Base-by-base conservation (phyloP, 495 filamentous ascomycete species). In the Penicillium canariense region DNA sequence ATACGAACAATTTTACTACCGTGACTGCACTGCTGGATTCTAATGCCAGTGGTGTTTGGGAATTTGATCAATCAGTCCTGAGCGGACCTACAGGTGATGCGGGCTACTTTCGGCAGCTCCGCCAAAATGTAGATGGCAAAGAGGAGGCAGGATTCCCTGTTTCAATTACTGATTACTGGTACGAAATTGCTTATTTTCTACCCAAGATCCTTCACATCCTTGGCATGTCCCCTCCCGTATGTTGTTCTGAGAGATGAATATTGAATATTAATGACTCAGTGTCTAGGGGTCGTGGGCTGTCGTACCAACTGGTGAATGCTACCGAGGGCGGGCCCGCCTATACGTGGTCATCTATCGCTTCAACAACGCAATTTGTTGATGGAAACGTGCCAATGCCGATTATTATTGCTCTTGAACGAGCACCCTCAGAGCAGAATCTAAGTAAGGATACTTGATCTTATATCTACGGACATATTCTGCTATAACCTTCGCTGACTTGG, bases 281-380 rank as follows among this genome's bases (percentile, higher is more conserved):
- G 69, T 93, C 89, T 61, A 96, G 91, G 68, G 81, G 74, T 15
- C 84, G 90, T 35, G 86, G 86, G 5, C 77, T 96, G 23, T 86
- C 86, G 27, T 91, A 84, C 62, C 91, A 97, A 67, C 77, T 97
- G 46, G 79, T 97, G 65, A 86, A 91, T 66, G 85, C 77, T 17
- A 35, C 48, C 4, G 36, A 64, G 23, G 92, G 92, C 20, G 91
- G 90, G 0, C 83, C 85, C 10, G 77, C 73, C 3, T 90, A 87
- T 60, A 97, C 92, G 18, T 96, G 84, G 74, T 94, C 90, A 17
- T 94, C 89, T 20, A 92, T 97, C 60, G 85, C 88, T 9, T 67
- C 83, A 15, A 77, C 80, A 14, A 71, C 81, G 20, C 71, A 84
- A 50, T 96, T 96, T 74, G 66, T 74, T 14, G 71, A 74, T 14